phyloP scores from a whole-genome alignment of 2,329 filamentous ascomycete species.

The Fonsecaea nubica region DNA sequence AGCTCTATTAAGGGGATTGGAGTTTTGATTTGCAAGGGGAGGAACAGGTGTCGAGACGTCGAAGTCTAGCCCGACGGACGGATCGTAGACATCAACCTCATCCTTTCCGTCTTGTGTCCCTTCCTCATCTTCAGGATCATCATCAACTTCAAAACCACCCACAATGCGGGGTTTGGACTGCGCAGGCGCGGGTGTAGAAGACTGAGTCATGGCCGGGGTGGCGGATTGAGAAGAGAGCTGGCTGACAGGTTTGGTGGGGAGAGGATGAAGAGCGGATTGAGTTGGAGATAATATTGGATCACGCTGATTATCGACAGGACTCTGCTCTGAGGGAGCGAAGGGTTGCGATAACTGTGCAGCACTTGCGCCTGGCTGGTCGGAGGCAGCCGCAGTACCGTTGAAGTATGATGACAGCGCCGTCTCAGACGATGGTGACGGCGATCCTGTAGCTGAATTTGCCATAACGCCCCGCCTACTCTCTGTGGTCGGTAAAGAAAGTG shows the following conservation, averaged over 20 bases:
- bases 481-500: constrained; percentile 5
- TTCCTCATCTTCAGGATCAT: constrained; percentile 62
- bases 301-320: constrained; percentile 27
- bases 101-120: constrained; percentile 37
- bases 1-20: constrained; percentile 44
- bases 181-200: constrained; percentile 49
- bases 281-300: constrained; percentile 38
- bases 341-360: constrained; percentile 16
- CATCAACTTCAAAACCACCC: constrained; percentile 69
- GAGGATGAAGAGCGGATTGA: constrained; percentile 35
- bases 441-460: constrained; percentile 24
- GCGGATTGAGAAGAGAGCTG: constrained; percentile 29
- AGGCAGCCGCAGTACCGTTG: constrained; percentile 11
- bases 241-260: constrained; percentile 33
- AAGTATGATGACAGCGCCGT: constrained; percentile 20
- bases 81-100: constrained; percentile 42
- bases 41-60: constrained; percentile 36
- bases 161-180: constrained; percentile 51
- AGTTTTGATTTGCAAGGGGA: constrained; percentile 27
- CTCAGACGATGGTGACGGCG: constrained; percentile 18
- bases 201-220: constrained; percentile 24
- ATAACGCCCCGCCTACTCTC: constrained; percentile 16
- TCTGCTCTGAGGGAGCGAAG: constrained; percentile 27
- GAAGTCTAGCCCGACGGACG: constrained; percentile 36
- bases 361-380: constrained; percentile 6